Base-by-base conservation (phyloP, 2,329 filamentous ascomycete genomes). In the Fusarium irregulare region DNA sequence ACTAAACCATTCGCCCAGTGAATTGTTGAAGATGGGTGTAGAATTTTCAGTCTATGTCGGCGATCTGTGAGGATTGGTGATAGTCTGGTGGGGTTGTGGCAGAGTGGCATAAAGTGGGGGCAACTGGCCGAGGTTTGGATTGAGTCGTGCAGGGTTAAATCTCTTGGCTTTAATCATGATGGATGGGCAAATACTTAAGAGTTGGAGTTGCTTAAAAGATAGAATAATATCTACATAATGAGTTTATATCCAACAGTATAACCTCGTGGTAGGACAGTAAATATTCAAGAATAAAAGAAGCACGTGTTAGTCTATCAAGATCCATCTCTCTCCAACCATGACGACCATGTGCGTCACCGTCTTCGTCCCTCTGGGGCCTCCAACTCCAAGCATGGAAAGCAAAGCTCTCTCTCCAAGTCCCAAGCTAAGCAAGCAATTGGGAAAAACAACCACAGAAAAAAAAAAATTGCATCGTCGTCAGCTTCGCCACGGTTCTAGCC, bases 311-410 rank as follows among this genome's bases (percentile, higher is more conserved):
- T 37, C 9, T 11, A 51, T 44, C 60, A 65, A 58, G 56, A 47
- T 44, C 50, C 53, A 57, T 50, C 48, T 46, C 48, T 57, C 61
- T 66, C 71, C 70, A 71, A 74, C 72, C 69, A 76, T 76, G 76
- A 76, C 73, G 71, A 63, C 70, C 76, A 77, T 77, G 76, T 77
- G 75, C 76, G 76, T 77, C 76, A 78, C 72, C 42, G 34, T 63
- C 59, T 18, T 51, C 27, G 48, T 68, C 40, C n/a, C 48, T 66
- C 47, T 34, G 66, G 59, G 71, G 66, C 58, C 63, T 70, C 70
- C 64, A 57, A 63, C 59, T 63, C 56, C 56, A 58, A 45, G 21
- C 21, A 51, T 40, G 48, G 16, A 63, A 45, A 14, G n/a, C 46
- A 56, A 51, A 48, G 53, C 53, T 56, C 45, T 55, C 28, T 47